These are phyloP conservation scores for Phoenix dactylifera DNA, from an alignment of 176 grass and related monocot genomes.

Conservation along the genomic window DNA sequence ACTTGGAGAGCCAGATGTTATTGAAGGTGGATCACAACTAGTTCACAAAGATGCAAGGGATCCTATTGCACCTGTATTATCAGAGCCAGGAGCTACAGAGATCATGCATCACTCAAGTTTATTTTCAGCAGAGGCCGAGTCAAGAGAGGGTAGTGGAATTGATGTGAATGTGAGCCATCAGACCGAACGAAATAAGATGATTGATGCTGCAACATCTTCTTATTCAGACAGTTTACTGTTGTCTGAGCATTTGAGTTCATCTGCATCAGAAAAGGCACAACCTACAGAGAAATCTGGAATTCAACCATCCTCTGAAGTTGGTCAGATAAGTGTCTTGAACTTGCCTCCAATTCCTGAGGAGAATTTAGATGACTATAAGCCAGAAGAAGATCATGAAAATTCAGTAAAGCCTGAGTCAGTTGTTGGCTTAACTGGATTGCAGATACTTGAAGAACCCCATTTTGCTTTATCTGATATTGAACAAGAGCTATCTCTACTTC, in stretches of 20 bases:
- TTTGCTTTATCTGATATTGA: slow-evolving; percentile 25
- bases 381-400: slow-evolving; percentile 27
- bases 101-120: slow-evolving; percentile 16
- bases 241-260: slow-evolving; percentile 9
- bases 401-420: slow-evolving; percentile 17
- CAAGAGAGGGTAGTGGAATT: too few relatives aligned
- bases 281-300: slow-evolving; percentile 16
- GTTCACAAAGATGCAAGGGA: not conserved
- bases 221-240: slow-evolving; percentile 13
- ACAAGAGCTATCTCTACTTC: not conserved
- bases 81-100: not conserved
- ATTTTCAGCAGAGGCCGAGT: too few relatives aligned
- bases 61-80: not conserved
- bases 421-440: slow-evolving; percentile 27
- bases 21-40: too few relatives aligned
- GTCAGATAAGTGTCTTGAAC: slow-evolving; percentile 35
- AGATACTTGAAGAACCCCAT: slow-evolving; percentile 42
- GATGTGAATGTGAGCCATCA: not conserved
- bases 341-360: slow-evolving; percentile 68
- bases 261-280: not conserved
- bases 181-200: slow-evolving; percentile 21
- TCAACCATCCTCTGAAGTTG: slow-evolving; percentile 29
- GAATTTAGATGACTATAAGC: slow-evolving; percentile 35
- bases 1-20: not conserved
- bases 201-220: slow-evolving; percentile 10